Conservation (phyloP, 2,329 filamentous ascomycete genomes). For the Colletotrichum orchidophilum region DNA sequence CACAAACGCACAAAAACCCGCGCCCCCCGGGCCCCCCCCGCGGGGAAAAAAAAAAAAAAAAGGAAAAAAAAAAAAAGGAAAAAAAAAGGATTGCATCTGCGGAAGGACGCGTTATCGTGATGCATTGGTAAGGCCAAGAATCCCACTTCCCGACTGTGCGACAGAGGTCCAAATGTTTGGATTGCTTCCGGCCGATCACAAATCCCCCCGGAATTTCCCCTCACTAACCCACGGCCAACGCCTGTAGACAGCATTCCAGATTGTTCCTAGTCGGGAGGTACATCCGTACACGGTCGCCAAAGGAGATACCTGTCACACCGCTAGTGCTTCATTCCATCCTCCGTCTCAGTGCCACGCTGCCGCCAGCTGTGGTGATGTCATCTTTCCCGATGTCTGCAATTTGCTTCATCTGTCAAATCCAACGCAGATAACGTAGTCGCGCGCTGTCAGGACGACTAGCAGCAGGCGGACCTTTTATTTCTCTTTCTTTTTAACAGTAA, state of each 20-base stretch:
- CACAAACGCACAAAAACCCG: too few species aligned
- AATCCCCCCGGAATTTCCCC: not conserved
- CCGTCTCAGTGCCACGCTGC: conserved; percentile 6
- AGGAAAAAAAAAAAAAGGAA: too few species aligned
- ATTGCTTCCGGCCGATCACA: conserved; percentile 10
- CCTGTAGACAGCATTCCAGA: conserved; percentile 9
- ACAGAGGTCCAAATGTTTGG: not conserved
- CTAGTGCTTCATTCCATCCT: not conserved
- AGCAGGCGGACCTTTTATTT: not conserved
- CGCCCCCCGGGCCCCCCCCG: too few species aligned
- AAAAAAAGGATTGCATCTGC: not conserved
- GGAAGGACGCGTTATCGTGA: not conserved
- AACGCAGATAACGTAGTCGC: not conserved
- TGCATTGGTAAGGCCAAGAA: not conserved
- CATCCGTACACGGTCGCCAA: not conserved
- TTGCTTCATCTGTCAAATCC: not conserved
- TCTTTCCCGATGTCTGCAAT: not conserved
- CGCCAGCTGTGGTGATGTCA: conserved; percentile 21
- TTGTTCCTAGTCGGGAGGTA: not conserved
- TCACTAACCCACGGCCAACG: not conserved
- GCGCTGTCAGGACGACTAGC: not conserved
- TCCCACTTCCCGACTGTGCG: not conserved
- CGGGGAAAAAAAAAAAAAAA: too few species aligned
- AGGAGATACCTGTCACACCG: not conserved
- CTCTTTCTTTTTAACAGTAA: not conserved